These are phyloP conservation scores for Millerago galiae DNA, from an alignment of 805 yeast genomes.

Conservation along the genomic window DNA sequence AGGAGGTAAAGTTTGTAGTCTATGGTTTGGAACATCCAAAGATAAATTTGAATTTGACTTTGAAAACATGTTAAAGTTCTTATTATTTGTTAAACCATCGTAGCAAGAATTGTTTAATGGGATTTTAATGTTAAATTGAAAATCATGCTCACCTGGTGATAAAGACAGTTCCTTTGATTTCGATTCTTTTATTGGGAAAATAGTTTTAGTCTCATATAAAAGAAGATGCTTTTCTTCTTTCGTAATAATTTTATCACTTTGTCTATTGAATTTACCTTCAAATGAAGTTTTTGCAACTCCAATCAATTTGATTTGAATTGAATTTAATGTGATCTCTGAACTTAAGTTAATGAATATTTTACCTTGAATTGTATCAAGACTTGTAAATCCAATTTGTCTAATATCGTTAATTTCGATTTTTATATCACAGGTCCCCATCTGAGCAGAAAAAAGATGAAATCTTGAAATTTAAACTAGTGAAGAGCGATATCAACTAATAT, in stretches of 20 bases:
- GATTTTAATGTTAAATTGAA: conserved; percentile 31
- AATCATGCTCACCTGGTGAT: conserved; percentile 43
- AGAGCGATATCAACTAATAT: neutral
- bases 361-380: conserved; percentile 39
- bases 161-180: conserved; percentile 38
- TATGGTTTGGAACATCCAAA: conserved; percentile 9
- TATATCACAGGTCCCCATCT: conserved; percentile 3
- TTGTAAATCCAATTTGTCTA: conserved; percentile 30
- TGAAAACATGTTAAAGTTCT: conserved; percentile 1
- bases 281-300: conserved; percentile 38
- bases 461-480: too few species aligned
- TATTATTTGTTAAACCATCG: conserved; percentile 34
- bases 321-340: conserved; percentile 33
- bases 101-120: conserved; percentile 35
- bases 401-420: conserved; percentile 5
- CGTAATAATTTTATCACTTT: conserved; percentile 3
- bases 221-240: conserved; percentile 29
- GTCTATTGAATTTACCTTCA: conserved; percentile 12
- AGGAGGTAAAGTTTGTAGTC: conserved; percentile 18
- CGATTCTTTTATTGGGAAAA: conserved; percentile 44
- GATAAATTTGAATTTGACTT: neutral
- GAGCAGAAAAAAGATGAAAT: neutral
- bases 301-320: conserved; percentile 43
- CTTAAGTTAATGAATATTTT: conserved; percentile 32
- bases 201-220: conserved; percentile 38